Evolutionary conservation across 257 asterid species (phyloP).

Genomic region (Gynochthodes officinalis): DNA sequence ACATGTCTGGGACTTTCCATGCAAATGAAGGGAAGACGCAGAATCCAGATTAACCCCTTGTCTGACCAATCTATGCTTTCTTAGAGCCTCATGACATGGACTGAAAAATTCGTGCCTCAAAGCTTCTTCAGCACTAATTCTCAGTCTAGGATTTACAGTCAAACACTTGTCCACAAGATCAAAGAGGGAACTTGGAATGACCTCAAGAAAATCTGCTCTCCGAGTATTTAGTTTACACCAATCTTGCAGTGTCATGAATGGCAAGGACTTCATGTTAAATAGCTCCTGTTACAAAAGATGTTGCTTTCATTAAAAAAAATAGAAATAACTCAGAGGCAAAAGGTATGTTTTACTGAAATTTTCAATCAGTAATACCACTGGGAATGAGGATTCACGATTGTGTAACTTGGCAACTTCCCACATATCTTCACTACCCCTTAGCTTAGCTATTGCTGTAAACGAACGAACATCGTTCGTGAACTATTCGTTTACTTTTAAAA

Average conservation of each 20-base stretch:
- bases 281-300: slow-evolving; percentile 54
- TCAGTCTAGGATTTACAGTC: slow-evolving; percentile 66
- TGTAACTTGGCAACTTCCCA: slow-evolving; percentile 98
- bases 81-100: slow-evolving; percentile 48
- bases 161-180: slow-evolving; percentile 86
- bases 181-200: slow-evolving; percentile 59
- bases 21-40: slow-evolving; percentile 12
- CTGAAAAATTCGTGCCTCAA: slow-evolving; percentile 63
- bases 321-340: neutral
- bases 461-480: no score
- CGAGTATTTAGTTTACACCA: slow-evolving; percentile 73
- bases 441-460: slow-evolving; percentile 82
- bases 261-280: slow-evolving; percentile 48
- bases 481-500: no score
- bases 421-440: slow-evolving; percentile 86
- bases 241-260: slow-evolving; percentile 52
- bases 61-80: slow-evolving; percentile 46
- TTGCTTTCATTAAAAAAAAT: slow-evolving; percentile 6
- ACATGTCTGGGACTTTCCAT: slow-evolving; percentile 25
- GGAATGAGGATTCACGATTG: slow-evolving; percentile 73
- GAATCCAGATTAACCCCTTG: slow-evolving; percentile 34
- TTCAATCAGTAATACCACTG: slow-evolving; percentile 43
- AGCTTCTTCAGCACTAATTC: slow-evolving; percentile 94
- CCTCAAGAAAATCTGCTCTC: slow-evolving; percentile 48
- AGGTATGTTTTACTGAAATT: neutral